Conservation (phyloP, 495 filamentous ascomycete genomes). For the Echria macrotheca region DNA sequence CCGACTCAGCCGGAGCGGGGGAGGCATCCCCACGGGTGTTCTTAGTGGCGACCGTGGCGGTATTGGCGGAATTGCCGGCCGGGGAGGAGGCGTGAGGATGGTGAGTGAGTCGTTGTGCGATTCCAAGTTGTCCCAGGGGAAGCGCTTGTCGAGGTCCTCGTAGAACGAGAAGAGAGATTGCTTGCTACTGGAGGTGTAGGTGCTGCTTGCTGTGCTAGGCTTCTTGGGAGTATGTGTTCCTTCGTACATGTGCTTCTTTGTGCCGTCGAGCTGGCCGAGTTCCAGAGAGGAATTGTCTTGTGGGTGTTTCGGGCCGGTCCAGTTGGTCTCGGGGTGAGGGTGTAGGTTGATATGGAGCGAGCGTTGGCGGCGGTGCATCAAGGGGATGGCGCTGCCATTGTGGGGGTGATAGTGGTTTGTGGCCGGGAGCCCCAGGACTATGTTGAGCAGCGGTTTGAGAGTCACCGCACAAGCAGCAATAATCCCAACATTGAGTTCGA, state of each 20-base stretch:
- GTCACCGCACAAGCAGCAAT: constrained; percentile 1
- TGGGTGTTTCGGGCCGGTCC: neutral
- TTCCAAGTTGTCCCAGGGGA: neutral
- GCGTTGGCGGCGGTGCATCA: neutral
- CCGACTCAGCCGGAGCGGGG: neutral
- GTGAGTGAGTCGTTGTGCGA: neutral
- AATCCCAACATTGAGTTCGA: constrained; percentile 1
- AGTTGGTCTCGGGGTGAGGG: neutral
- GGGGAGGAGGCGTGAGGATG: neutral
- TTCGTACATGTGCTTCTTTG: too few relatives aligned
- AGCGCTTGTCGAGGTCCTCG: neutral
- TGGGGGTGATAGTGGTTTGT: neutral
- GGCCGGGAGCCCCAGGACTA: neutral
- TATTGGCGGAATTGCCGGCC: neutral
- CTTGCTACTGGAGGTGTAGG: neutral
- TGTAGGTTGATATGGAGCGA: neutral
- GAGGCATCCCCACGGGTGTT: too few relatives aligned
- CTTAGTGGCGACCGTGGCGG: too few relatives aligned
- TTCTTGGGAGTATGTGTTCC: neutral
- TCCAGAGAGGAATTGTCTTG: too few relatives aligned
- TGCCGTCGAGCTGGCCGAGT: too few relatives aligned
- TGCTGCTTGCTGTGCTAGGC: neutral
- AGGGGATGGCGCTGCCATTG: neutral
- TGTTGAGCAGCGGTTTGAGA: constrained; percentile 3
- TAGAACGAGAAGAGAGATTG: neutral